Evolutionary conservation across 1,284 basidiomycete genomes (phyloP), one percentile per base, ranked within the genome.

Genomic region (Leccinum solheimii): DNA sequence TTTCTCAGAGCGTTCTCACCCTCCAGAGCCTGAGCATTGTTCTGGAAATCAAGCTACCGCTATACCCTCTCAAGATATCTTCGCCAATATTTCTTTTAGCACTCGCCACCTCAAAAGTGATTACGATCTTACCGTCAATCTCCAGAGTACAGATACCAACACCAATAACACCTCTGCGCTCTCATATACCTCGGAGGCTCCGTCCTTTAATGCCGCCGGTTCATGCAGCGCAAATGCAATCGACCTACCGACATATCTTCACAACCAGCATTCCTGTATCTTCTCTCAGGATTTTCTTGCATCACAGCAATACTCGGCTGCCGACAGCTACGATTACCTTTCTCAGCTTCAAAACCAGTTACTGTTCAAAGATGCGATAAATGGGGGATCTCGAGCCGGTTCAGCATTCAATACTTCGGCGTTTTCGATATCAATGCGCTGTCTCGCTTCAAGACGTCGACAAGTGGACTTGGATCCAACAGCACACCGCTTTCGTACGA

Each of bases 1-100:
- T 48, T 73, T 76, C 56, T 73, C 68, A 5, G 74, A 76, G 43
- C 34, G 32, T 13, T 57, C 60, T n/a, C 65, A 63, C 10, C 57
- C 51, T 61, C 45, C 49, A 26, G 72, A 67, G 19, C 49, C 49
- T 3, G 72, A 65, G 6, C 60, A 57, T 53, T 58, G 14, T 48
- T 51, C 62, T 21, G 43, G 13, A 48, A 43, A 55, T 7, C 66
- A 65, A 36, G 9, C 38, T 5, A 19, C n/a, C 14, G 49, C 56
- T 32, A 32, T 53, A 27, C 32, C 61, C 52, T 54, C 69, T 36
- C 60, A 67, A 55, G 69, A 69, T 48, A 55, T 30, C 50, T 59
- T 55, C 10, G 8, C 57, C 26, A 60, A 62, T 16, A 43, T 52
- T 56, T 56, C 71, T 38, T 51, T 55, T 16, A 43, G 57, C 49